Evolutionary conservation across 257 asterid species (phyloP), one percentile per base, ranked within the genome.

Genomic region (Primulina tabacum): DNA sequence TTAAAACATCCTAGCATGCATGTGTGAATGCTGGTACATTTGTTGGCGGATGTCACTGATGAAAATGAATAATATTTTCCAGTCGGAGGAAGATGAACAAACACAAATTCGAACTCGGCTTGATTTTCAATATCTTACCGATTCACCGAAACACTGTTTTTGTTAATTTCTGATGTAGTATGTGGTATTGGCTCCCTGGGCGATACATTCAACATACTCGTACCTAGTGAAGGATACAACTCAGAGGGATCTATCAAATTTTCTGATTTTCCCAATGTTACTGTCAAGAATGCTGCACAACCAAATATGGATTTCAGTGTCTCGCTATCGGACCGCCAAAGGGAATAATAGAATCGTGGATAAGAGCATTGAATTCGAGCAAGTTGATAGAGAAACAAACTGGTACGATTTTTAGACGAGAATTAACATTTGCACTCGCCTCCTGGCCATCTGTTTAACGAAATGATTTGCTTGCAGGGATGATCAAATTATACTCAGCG

Each of bases 401-500:
- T 79, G 82, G 82, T 78, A 61, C 2, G 35, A 43, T 43, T 43
- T 11, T 30, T 34, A 47, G 56, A 47, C 56, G 4, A 47, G 2
- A 4, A 47, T 11, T 47, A 4, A 47, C 16, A 16, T 16, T 16
- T 47, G 4, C 56, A 43, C 6, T 43, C 50, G 9, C 50, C 14
- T 38, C n/a, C 53, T 43, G 2, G 53, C 10, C n/a, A 11, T 43
- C 5, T 3, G 1, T 64, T 9, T n/a, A 24, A 24, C 26, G 1
- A 24, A 60, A 17, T 14, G 29, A 60, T 26, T 32, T 68, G 18
- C 20, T 47, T 57, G 40, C 85, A 92, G 98, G 97, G 97, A 92
- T 76, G 96, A 92, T 50, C 92, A 92, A 53, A 92, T 92, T 14
- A 71, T 92, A 71, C 81, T 92, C 62, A 92, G 82, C 24, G 98